A percentile compares a stretch with the other conserved stretches of the same genome.
phyloP scores from a whole-genome alignment of 176 grass and related monocot genomes.

The Triticum urartu region DNA sequence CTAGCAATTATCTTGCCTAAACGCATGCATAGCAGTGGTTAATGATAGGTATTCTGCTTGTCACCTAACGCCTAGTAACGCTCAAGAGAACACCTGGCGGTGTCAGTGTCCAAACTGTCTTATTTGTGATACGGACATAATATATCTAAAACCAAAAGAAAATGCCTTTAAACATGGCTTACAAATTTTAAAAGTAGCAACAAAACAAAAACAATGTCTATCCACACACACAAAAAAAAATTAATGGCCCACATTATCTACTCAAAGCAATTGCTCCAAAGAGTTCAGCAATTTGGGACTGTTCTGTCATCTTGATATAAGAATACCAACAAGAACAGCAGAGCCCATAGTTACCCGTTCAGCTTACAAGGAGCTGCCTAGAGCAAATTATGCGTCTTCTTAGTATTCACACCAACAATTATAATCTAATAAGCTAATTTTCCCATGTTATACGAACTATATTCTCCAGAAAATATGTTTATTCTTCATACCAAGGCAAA shows the following conservation, averaged over 20 bases:
- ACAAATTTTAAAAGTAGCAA: slow-evolving; percentile 16
- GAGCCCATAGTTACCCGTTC: background rate
- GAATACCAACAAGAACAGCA: slow-evolving; percentile 12
- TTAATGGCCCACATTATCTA: background rate
- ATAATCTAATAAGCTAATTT: background rate
- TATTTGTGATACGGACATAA: background rate
- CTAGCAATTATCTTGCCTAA: background rate
- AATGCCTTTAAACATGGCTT: background rate
- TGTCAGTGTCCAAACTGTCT: background rate
- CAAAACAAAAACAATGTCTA: background rate
- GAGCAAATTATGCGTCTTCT: background rate
- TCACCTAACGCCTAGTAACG: background rate
- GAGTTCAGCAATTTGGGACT: background rate
- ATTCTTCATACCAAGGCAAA: background rate
- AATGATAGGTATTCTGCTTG: background rate
- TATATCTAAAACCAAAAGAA: background rate
- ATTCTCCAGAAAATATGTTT: slow-evolving; percentile 8
- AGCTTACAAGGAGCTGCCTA: background rate
- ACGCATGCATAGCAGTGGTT: background rate
- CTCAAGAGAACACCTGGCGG: background rate
- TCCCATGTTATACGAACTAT: background rate
- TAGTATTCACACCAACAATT: background rate
- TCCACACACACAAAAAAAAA: background rate
- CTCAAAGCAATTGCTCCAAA: background rate
- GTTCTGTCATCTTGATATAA: background rate